phyloP scores from a whole-genome alignment of 2,329 filamentous ascomycete species.

The Cercospora zeae-maydis region DNA sequence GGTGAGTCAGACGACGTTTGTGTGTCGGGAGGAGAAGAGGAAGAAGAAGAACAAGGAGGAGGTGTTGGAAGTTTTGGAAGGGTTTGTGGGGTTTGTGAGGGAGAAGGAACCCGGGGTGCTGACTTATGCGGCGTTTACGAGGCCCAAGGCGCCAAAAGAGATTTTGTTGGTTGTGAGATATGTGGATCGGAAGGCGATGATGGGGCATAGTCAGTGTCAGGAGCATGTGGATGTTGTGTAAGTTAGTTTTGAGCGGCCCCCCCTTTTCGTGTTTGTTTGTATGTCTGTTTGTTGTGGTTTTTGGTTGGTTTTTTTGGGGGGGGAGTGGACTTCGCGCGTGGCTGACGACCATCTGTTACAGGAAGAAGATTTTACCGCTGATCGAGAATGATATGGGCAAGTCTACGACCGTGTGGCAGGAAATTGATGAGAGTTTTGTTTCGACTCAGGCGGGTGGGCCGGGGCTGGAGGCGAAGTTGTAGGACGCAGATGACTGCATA shows the following conservation, averaged over 20 bases:
- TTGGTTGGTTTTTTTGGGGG: too few relatives aligned
- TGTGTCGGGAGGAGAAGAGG: constrained; percentile 5
- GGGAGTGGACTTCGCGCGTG: too few relatives aligned
- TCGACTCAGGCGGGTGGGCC: constrained; percentile 12
- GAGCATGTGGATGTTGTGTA: constrained; percentile 28
- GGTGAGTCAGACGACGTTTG: constrained; percentile 24
- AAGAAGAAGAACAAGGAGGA: too few relatives aligned
- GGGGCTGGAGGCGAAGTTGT: constrained; percentile 2
- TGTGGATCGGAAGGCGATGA: constrained; percentile 18
- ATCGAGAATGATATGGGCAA: constrained; percentile 18
- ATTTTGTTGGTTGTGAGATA: constrained; percentile 29
- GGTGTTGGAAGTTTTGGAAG: constrained; percentile 6
- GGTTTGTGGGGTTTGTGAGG: constrained; percentile 17
- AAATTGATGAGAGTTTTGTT: constrained; percentile 33
- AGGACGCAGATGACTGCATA: too few relatives aligned
- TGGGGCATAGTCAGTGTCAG: constrained; percentile 19
- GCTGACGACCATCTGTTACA: too few relatives aligned
- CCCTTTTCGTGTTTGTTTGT: not conserved
- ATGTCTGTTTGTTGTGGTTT: not conserved
- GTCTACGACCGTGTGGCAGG: constrained; percentile 29
- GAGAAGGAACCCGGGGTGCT: constrained; percentile 25
- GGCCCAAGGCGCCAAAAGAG: constrained; percentile 28
- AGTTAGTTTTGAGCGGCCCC: constrained; percentile 10
- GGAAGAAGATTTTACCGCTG: constrained; percentile 21
- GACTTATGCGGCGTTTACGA: constrained; percentile 29